Evolutionary conservation across 192 early-diverging fungal species (phyloP).

Genomic region (Podila epigama): DNA sequence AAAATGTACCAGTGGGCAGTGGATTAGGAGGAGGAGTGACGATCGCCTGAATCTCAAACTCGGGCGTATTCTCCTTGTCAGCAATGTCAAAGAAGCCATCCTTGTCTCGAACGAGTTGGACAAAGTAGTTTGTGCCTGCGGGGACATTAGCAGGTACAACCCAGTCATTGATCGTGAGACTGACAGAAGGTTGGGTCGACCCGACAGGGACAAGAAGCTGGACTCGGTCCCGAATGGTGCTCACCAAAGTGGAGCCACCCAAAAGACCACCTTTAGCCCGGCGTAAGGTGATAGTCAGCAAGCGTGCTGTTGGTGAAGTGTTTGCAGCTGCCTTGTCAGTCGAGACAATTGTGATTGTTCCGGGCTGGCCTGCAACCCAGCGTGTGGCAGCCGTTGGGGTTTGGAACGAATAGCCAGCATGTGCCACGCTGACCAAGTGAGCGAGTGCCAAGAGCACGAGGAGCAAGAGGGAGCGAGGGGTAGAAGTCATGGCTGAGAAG

Average conservation of each 20-base stretch:
- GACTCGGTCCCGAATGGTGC: conserved; percentile 15
- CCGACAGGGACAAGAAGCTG: conserved; percentile 15
- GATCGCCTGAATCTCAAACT: conserved; percentile 8
- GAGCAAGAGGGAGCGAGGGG: not conserved
- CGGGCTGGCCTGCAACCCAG: conserved; percentile 22
- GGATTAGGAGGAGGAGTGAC: not conserved
- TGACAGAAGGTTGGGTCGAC: not conserved
- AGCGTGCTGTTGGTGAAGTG: conserved; percentile 2
- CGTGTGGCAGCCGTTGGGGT: conserved; percentile 27
- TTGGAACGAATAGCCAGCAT: conserved; percentile 10
- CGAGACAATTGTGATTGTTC: conserved; percentile 10
- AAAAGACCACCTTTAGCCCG: not conserved
- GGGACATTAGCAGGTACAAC: conserved; percentile 12
- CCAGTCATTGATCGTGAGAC: conserved; percentile 17
- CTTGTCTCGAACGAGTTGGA: not conserved
- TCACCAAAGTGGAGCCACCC: not conserved
- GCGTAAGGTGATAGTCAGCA: conserved; percentile 22
- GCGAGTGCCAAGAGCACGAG: conserved; percentile 1
- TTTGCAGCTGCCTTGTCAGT: conserved; percentile 10
- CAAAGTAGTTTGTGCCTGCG: conserved; percentile 19
- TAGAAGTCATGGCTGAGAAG: not conserved
- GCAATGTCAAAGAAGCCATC: conserved; percentile 15
- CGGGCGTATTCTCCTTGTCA: not conserved
- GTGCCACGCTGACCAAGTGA: not conserved
- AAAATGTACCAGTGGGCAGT: too few species aligned